Evolutionary conservation across 208 protist genomes (phyloP).

Genomic region (Trypanosoma scelopori): DNA sequence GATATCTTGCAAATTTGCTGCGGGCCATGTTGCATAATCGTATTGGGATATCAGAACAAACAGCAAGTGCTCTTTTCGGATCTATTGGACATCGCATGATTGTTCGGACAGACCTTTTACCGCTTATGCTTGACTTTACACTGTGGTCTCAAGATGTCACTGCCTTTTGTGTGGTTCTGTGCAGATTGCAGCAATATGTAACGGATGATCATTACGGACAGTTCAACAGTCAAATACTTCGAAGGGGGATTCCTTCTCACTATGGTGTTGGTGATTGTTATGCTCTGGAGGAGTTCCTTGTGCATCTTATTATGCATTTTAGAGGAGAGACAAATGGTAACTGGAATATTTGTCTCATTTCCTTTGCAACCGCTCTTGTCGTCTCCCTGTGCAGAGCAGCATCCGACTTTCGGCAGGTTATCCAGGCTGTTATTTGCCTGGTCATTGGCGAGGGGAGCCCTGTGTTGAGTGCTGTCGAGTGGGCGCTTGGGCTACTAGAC

Average conservation of each 20-base stretch:
- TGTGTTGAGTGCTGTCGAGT: constrained; percentile 10
- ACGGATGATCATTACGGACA: constrained; percentile 21
- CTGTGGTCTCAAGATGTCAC: constrained; percentile 27
- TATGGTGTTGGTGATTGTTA: constrained; percentile 7
- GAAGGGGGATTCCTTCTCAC: constrained; percentile 2
- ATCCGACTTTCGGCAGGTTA: constrained; percentile 11
- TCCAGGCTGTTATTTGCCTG: constrained; percentile 18
- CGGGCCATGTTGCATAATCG: constrained; percentile 18
- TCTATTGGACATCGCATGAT: constrained; percentile 21
- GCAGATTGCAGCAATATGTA: constrained; percentile 18
- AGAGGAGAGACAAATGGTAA: constrained; percentile 13
- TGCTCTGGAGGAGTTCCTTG: constrained; percentile 31
- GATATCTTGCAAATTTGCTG: constrained; percentile 16
- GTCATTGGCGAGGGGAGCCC: constrained; percentile 5
- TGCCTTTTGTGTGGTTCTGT: constrained; percentile 26
- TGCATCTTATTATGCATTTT: constrained; percentile 38
- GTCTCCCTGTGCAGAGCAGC: constrained; percentile 18
- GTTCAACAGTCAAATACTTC: constrained; percentile 32
- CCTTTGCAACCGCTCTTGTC: constrained; percentile 14
- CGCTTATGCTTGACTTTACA: constrained; percentile 36
- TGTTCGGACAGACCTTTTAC: constrained; percentile 27
- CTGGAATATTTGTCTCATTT: constrained; percentile 29
- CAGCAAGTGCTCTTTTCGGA: constrained; percentile 19
- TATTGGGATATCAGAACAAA: constrained; percentile 21
- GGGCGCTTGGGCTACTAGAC: constrained; percentile 24